Percentiles rank a stretch among this genome's conserved stretches.
Evolutionary conservation across 108 stramenopile genomes (phyloP).

Genomic region (Schizochytrium sp.): DNA sequence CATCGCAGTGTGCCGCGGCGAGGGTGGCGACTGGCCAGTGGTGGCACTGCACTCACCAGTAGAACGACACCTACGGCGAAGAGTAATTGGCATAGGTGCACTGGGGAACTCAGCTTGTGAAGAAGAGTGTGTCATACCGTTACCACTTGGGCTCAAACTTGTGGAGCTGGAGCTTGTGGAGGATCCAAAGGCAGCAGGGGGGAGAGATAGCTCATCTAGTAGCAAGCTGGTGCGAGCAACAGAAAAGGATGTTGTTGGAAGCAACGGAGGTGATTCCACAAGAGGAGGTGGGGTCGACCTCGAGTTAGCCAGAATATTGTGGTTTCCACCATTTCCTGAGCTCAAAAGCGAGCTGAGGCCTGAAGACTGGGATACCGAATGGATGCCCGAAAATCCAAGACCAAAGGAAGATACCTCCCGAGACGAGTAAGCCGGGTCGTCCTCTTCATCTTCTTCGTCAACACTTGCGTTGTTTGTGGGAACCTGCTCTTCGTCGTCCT

Average conservation of each 20-base stretch:
- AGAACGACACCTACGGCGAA: too few relatives aligned
- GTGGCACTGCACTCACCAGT: too few relatives aligned
- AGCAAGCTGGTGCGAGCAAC: not conserved
- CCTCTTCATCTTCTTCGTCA: slow-evolving; percentile 11
- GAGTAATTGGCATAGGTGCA: too few relatives aligned
- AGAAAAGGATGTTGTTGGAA: slow-evolving; percentile 7
- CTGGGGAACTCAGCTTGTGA: too few relatives aligned
- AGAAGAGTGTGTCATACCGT: not conserved
- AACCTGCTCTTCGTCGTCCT: too few relatives aligned
- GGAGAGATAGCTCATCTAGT: not conserved
- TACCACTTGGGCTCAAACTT: not conserved
- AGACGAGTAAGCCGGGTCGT: not conserved
- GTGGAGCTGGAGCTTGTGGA: not conserved
- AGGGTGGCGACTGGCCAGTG: too few relatives aligned
- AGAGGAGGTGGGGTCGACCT: not conserved
- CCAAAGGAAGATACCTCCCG: slow-evolving; percentile 30
- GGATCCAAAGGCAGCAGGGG: not conserved
- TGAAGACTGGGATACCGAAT: not conserved
- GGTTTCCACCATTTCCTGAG: too few relatives aligned
- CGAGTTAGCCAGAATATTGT: not conserved
- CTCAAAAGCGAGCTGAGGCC: not conserved
- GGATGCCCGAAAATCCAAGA: not conserved
- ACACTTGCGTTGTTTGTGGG: not conserved
- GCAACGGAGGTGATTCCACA: not conserved
- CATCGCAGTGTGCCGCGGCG: too few relatives aligned